Percentiles rank a stretch among this genome's conserved stretches.
Conservation (phyloP, 2,329 filamentous ascomycete genomes). For the Phaeoacremonium minimum region DNA sequence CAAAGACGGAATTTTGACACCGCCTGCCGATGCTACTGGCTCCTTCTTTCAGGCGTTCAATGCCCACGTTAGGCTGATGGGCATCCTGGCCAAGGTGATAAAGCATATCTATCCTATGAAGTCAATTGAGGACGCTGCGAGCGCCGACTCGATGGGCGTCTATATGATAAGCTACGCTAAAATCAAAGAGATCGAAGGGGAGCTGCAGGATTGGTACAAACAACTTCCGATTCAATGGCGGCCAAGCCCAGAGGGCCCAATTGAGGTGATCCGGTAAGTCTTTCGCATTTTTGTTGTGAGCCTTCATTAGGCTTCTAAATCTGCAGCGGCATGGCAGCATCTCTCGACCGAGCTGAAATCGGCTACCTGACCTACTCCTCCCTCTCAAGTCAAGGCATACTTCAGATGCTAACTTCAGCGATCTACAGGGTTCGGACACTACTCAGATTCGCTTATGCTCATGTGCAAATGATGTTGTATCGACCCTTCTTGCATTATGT, state of each 20-base stretch:
- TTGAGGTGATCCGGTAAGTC: conserved; percentile 70
- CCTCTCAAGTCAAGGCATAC: too few relatives aligned
- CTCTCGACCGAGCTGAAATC: too few relatives aligned
- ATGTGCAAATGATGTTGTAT: conserved; percentile 80
- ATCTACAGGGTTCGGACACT: conserved; percentile 62
- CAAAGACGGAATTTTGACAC: conserved; percentile 47
- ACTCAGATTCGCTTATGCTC: conserved; percentile 73
- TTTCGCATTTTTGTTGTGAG: neutral
- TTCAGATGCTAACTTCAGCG: too few relatives aligned
- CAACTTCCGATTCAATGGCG: conserved; percentile 70
- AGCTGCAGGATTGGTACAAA: conserved; percentile 61
- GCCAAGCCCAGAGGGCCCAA: conserved; percentile 71
- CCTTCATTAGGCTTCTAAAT: neutral
- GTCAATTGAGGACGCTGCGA: conserved; percentile 41
- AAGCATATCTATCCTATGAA: conserved; percentile 64
- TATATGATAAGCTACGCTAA: conserved; percentile 61
- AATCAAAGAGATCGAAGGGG: conserved; percentile 61
- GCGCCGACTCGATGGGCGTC: conserved; percentile 37
- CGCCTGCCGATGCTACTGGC: conserved; percentile 45
- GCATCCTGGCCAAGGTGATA: conserved; percentile 60
- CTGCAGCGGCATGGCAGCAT: neutral
- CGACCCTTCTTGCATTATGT: conserved; percentile 81
- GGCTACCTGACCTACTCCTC: too few relatives aligned
- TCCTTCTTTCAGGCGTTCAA: conserved; percentile 64
- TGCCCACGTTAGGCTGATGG: conserved; percentile 60